Conservation (phyloP, 73 alveolate species). For the Stentor coeruleus region DNA sequence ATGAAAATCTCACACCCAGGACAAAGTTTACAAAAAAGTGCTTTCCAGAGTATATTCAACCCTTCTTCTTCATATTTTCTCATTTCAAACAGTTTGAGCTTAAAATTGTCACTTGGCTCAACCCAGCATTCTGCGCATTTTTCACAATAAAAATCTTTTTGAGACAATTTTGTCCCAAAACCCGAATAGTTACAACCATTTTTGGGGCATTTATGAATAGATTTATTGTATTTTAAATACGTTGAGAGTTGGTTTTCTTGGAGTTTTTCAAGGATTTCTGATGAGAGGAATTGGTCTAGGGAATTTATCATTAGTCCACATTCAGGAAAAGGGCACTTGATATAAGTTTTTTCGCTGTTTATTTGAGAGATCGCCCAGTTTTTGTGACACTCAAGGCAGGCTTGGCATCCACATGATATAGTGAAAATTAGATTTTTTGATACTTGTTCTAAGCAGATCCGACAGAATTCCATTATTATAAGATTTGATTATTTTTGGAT, state of each 20-base stretch:
- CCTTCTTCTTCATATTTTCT: background rate
- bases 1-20: constrained; percentile 13
- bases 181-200: background rate
- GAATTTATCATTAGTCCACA: background rate
- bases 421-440: background rate
- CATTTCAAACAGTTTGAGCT: background rate
- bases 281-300: background rate
- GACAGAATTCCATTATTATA: constrained; percentile 12
- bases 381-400: constrained; percentile 14
- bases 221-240: background rate
- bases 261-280: background rate
- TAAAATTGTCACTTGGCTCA: background rate
- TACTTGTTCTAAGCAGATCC: background rate
- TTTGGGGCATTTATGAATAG: background rate
- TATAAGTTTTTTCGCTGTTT: background rate
- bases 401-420: constrained; percentile 1
- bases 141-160: constrained; percentile 10
- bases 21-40: constrained; percentile 4
- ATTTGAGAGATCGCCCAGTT: constrained; percentile 14
- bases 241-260: background rate
- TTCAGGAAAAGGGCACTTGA: constrained; percentile 15
- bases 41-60: background rate
- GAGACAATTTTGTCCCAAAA: background rate
- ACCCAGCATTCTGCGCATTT: constrained; percentile 18
- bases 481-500: no score